A percentile compares a stretch with the other conserved stretches of the same genome.
These are phyloP conservation scores for Suillus fuscotomentosus DNA, from an alignment of 768 basidiomycete species.

Conservation along the genomic window DNA sequence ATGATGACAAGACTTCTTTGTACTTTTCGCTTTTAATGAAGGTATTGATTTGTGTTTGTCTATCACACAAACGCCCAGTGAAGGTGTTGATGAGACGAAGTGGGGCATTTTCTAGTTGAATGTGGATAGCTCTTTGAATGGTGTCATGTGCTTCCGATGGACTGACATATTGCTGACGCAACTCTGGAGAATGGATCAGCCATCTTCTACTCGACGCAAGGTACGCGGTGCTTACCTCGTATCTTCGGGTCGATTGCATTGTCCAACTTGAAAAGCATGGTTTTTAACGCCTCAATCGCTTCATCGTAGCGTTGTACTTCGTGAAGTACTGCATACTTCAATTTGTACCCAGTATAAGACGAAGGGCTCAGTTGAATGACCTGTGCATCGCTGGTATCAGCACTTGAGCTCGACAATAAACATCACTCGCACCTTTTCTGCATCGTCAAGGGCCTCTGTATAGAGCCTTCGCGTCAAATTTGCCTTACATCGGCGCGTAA, in stretches of 20 bases:
- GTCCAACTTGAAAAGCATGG: background rate
- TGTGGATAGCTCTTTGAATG: background rate
- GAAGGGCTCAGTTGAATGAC: background rate
- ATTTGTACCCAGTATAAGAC: background rate
- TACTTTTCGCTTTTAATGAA: background rate
- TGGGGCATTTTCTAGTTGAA: background rate
- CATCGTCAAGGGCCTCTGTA: background rate
- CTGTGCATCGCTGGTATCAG: background rate
- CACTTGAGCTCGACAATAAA: background rate
- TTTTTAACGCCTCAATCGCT: background rate
- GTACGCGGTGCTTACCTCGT: background rate
- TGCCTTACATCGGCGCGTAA: background rate
- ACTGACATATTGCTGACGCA: background rate
- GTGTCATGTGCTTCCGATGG: background rate
- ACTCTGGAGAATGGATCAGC: background rate
- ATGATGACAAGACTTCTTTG: background rate
- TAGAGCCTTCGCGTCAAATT: background rate
- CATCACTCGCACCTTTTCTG: background rate
- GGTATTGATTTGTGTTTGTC: background rate
- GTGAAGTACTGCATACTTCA: background rate
- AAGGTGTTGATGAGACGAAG: background rate
- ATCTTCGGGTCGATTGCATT: too few relatives aligned
- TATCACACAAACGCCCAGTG: background rate
- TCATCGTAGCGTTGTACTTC: background rate
- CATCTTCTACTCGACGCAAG: background rate